Evolutionary conservation across 495 filamentous ascomycete species (phyloP), one percentile per base, ranked within the genome.

Genomic region (Aspergillus olivimuriae): DNA sequence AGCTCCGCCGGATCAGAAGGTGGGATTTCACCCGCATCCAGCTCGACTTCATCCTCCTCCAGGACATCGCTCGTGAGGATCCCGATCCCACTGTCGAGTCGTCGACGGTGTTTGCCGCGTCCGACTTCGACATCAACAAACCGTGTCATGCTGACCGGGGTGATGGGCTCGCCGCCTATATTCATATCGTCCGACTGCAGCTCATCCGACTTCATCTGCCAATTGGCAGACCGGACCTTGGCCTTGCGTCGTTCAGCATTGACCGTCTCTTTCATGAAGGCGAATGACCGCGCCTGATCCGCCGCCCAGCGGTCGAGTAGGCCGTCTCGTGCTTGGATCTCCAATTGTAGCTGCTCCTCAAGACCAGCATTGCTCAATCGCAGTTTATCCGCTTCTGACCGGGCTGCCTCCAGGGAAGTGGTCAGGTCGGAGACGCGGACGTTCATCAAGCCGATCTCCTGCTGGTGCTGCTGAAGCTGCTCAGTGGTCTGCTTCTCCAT

Each of bases 61-160:
- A 63, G 46, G n/a, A 61, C 55, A 24, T 81, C 81, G 43, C 84
- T 80, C 16, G 81, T 74, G 54, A 81, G 56, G 26, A 86, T 72
- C 10, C 72, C 82, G 56, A 85, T 54, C 2, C 77, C 82, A 55
- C 77, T 82, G 44, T 84, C 80, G 48, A 80, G 69, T 35, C 70
- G 69, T 36, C 73, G 44, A 15, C 63, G 61, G 14, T 62, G 42
- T 44, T 72, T 72, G 12, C 72, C 71, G 20, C 72, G 56, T 5
- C 69, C 66, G 32, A 66, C 50, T 45, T 75, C 70, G 6, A 73
- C 55, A 55, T 77, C 71, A 24, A 65, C 60, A 41, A 69, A 74
- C 6, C 70, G 55, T 5, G 58, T 61, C 48, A 59, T 62, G 44
- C 61, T 71, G 31, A 70, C 61, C 0, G 72, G 73, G 0, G 73